A percentile compares a stretch with the other conserved stretches of the same genome.
phyloP scores from a whole-genome alignment of 306 rosid genomes.

The Betula pendula region DNA sequence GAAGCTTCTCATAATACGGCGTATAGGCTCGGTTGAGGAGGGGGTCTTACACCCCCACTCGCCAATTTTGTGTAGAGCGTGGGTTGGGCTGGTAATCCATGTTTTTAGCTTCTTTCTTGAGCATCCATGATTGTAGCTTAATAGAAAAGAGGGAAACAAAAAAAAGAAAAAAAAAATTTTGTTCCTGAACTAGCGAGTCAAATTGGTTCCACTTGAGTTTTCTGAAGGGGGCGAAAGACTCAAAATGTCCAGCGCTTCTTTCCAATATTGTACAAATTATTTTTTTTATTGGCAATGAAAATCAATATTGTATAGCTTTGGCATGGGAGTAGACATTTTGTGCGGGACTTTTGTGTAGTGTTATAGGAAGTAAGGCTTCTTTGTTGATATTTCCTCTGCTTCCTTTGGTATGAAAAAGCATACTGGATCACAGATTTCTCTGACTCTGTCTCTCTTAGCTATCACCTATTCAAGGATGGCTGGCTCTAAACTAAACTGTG shows the following conservation, averaged over 20 bases:
- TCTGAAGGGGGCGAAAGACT: slow-evolving; percentile 3
- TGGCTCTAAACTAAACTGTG: too few relatives aligned
- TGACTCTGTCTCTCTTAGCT: too few relatives aligned
- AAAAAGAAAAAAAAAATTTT: neutral
- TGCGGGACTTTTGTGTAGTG: too few relatives aligned
- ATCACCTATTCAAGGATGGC: too few relatives aligned
- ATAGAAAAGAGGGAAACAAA: neutral
- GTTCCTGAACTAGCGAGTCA: slow-evolving; percentile 4
- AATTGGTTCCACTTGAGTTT: neutral
- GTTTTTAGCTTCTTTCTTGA: slow-evolving; percentile 10
- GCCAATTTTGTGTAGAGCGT: slow-evolving; percentile 51
- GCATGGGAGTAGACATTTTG: too few relatives aligned
- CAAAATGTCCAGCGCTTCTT: neutral
- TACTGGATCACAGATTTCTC: too few relatives aligned
- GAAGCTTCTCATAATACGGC: neutral
- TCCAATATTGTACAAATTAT: slow-evolving; percentile 39
- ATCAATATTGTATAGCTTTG: slow-evolving; percentile 25
- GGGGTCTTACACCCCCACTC: slow-evolving; percentile 6
- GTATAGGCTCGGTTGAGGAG: slow-evolving; percentile 20
- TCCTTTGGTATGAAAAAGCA: too few relatives aligned
- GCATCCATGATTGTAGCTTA: slow-evolving; percentile 7
- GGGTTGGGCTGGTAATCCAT: slow-evolving; percentile 34
- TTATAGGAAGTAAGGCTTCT: too few relatives aligned
- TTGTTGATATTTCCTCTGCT: too few relatives aligned
- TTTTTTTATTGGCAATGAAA: slow-evolving; percentile 43